Base-by-base conservation (phyloP, 2,329 filamentous ascomycete species). In the Colletotrichum sp. region DNA sequence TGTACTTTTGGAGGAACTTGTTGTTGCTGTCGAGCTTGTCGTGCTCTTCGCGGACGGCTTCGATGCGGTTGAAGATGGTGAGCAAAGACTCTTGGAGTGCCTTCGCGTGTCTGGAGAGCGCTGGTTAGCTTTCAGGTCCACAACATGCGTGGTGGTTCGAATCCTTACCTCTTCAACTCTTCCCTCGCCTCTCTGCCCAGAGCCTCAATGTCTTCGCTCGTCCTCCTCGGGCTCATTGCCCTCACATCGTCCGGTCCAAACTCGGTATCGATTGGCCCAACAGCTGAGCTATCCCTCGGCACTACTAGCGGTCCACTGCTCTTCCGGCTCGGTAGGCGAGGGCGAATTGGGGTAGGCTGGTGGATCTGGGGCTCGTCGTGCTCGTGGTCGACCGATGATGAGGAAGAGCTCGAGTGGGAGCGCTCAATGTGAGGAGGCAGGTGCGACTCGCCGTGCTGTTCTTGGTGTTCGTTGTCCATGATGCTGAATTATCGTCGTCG, bases 11-110 rank as follows among this genome's bases (percentile, higher is more conserved):
- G 64, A 99, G 87, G 82, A 99, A 98, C 82, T 96, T 96, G 89
- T 99, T 99, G 84, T 98, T 96, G 84, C 91, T 97, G 85, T 99
- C 96, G 71, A 99, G 92, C 86, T 98, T 98, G 86, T 98, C 95
- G 83, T 99, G 96, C 83, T 99, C 96, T 80, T 94, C 94, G 84
- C 96, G 95, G 78, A 99, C 96, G 34, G 95, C 95, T 82, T 99
- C 97, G 83, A 99, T 98, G 67, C 96, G 94, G 85, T 98, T 95
- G 79, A 98, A 95, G 59, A 99, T 94, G 78, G 94, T 95, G 77
- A 98, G 90, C 39, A 99, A 92, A 32, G 95, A 98, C 70, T 96
- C 95, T 85, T 99, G 97, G 32, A 99, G 88, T 63, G 92, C 92
- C 84, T 95, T 95, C 75, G 96, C 96, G 86, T 98, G 96, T 84